These are phyloP conservation scores for Scenedesmus sp. DNA, from an alignment of 163 green algal species.

Conservation along the genomic window DNA sequence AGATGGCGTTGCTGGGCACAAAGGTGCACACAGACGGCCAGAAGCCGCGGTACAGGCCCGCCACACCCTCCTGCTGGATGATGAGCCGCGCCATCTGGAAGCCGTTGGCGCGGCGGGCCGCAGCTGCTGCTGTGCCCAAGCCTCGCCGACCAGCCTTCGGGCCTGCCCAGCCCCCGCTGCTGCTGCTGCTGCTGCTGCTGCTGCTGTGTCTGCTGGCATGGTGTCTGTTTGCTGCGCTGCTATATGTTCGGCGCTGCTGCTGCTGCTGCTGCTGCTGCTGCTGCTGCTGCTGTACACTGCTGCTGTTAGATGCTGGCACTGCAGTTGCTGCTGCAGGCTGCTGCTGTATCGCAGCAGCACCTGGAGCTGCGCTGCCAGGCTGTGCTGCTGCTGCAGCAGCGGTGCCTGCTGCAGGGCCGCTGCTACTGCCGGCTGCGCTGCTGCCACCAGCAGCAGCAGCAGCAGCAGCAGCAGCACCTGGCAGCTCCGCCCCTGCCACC, in stretches of 20 bases:
- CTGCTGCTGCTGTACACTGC: constrained; percentile 12
- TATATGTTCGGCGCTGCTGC: background rate
- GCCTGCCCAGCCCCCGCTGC: background rate
- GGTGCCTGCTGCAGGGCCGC: background rate
- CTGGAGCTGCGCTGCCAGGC: background rate
- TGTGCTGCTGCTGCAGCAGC: constrained; percentile 16
- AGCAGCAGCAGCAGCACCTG: background rate
- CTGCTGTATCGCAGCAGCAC: background rate
- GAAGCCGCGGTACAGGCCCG: constrained; percentile 96
- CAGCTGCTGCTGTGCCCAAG: constrained; percentile 16
- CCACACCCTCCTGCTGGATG: constrained; percentile 86
- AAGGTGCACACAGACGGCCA: constrained; percentile 87
- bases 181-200: constrained; percentile 40
- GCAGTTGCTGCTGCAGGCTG: background rate
- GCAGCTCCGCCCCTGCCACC: constrained; percentile 51
- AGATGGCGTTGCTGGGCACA: constrained; percentile 89
- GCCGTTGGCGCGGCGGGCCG: constrained; percentile 59
- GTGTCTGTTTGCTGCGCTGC: constrained; percentile 17
- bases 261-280: background rate
- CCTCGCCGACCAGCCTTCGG: background rate
- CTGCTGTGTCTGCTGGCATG: constrained; percentile 16
- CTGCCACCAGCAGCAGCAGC: background rate
- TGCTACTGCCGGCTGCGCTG: background rate
- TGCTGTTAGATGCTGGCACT: too few relatives aligned
- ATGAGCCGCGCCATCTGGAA: constrained; percentile 81